phyloP scores from a whole-genome alignment of 2,329 filamentous ascomycete species.

The Colletotrichum noveboracense region DNA sequence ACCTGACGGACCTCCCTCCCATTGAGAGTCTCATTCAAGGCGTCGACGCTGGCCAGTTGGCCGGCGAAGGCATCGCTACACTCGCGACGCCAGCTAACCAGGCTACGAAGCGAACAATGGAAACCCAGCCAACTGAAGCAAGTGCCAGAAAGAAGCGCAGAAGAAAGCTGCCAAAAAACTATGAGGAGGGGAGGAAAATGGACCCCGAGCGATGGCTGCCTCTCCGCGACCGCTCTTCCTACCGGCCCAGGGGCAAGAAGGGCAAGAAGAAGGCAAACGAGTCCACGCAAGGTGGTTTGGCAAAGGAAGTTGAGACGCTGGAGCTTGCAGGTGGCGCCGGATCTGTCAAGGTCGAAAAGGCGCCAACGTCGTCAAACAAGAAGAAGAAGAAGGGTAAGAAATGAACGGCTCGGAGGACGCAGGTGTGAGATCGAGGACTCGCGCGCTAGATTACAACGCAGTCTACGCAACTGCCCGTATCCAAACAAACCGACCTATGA shows the following conservation, averaged over 20 bases:
- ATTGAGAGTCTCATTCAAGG: slow-evolving; percentile 65
- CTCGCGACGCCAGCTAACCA: slow-evolving; percentile 43
- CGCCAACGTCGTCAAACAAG: slow-evolving; percentile 45
- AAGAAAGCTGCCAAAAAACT: slow-evolving; percentile 73
- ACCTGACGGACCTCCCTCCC: slow-evolving; percentile 63
- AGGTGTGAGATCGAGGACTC: background rate
- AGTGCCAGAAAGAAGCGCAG: slow-evolving; percentile 54
- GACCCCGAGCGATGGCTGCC: slow-evolving; percentile 96
- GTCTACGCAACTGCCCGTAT: background rate
- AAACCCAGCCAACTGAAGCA: slow-evolving; percentile 30
- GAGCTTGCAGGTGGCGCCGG: slow-evolving; percentile 69
- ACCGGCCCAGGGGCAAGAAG: slow-evolving; percentile 90
- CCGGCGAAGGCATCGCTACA: slow-evolving; percentile 68
- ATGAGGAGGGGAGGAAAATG: slow-evolving; percentile 77
- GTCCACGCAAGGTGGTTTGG: slow-evolving; percentile 83
- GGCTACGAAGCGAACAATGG: slow-evolving; percentile 52
- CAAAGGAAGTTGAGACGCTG: slow-evolving; percentile 74
- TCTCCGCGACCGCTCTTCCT: slow-evolving; percentile 85
- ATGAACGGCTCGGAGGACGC: slow-evolving; percentile 32
- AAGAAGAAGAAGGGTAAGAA: slow-evolving; percentile 63
- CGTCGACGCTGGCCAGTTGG: slow-evolving; percentile 66
- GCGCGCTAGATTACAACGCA: background rate
- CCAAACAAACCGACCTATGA: background rate
- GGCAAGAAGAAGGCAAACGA: slow-evolving; percentile 82
- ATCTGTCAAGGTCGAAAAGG: slow-evolving; percentile 68